Conservation (phyloP, 1,284 basidiomycete genomes). For the Coniferiporia sulphurascens region DNA sequence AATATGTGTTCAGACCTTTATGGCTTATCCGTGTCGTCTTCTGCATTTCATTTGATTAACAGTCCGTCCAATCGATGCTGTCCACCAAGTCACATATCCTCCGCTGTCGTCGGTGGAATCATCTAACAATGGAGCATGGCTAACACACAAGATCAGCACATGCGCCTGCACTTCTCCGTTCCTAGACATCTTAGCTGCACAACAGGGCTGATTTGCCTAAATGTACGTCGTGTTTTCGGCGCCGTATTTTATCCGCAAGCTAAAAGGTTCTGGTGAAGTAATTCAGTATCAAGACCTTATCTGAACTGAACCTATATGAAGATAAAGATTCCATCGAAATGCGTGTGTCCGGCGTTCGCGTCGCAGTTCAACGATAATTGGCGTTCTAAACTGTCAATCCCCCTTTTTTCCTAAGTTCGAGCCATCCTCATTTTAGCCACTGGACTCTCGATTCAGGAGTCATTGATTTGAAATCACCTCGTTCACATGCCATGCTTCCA, state of each 20-base stretch:
- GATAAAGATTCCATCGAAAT: background rate
- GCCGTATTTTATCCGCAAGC: background rate
- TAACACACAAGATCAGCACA: background rate
- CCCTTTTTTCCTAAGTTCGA: background rate
- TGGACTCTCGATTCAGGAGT: too few relatives aligned
- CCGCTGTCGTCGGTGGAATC: constrained; percentile 2
- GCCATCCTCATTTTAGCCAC: too few relatives aligned
- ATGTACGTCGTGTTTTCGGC: background rate
- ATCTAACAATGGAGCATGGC: background rate
- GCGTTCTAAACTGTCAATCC: too few relatives aligned
- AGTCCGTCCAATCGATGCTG: background rate
- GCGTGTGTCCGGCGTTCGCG: background rate
- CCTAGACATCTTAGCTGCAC: too few relatives aligned
- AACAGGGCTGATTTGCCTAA: too few relatives aligned
- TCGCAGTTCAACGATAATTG: background rate
- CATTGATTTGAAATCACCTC: too few relatives aligned
- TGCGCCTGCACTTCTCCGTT: too few relatives aligned
- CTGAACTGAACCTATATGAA: background rate
- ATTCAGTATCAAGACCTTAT: background rate
- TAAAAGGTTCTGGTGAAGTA: background rate
- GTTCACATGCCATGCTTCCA: too few relatives aligned
- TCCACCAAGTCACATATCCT: background rate
- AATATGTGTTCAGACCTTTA: background rate
- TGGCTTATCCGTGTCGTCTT: background rate
- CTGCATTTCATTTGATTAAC: background rate